Conservation (phyloP, 345 rosid species). For the Eutrema yunnanense region DNA sequence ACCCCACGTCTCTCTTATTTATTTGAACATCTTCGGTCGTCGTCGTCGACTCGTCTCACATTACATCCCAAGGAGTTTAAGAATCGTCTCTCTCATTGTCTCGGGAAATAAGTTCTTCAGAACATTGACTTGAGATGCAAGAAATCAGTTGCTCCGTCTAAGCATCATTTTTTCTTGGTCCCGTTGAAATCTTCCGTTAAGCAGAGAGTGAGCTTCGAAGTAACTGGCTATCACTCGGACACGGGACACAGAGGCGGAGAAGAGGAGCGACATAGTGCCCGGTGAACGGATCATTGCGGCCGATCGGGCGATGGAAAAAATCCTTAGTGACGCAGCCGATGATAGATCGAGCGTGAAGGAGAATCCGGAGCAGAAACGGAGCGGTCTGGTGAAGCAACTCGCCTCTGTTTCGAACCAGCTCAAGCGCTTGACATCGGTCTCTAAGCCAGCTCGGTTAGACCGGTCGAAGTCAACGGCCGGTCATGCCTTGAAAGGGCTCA, state of each 20-base stretch:
- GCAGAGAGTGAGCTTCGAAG: conserved; percentile 14
- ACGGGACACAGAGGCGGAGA: conserved; percentile 30
- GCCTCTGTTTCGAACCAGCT: conserved; percentile 50
- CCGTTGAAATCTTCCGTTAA: background rate
- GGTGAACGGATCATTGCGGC: conserved; percentile 29
- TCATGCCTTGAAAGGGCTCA: conserved; percentile 54
- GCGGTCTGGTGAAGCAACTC: conserved; percentile 33
- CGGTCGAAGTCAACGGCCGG: conserved; percentile 47
- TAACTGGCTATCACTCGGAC: background rate
- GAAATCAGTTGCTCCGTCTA: background rate
- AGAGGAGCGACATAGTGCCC: conserved; percentile 35
- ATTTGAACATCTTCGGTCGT: too few species aligned
- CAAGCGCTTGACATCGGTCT: conserved; percentile 38
- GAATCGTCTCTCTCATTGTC: background rate
- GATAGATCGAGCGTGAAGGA: conserved; percentile 18
- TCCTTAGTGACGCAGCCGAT: conserved; percentile 13
- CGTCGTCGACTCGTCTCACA: background rate
- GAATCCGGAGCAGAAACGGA: conserved; percentile 31
- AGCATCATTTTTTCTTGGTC: background rate
- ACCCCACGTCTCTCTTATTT: background rate
- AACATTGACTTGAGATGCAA: conserved; percentile 11
- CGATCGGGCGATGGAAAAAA: conserved; percentile 18
- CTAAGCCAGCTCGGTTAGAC: conserved; percentile 36
- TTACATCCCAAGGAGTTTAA: background rate
- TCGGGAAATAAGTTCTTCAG: background rate